These are phyloP conservation scores for Saccharomycopsis fodiens DNA, from an alignment of 805 yeast genomes.

Conservation along the genomic window DNA sequence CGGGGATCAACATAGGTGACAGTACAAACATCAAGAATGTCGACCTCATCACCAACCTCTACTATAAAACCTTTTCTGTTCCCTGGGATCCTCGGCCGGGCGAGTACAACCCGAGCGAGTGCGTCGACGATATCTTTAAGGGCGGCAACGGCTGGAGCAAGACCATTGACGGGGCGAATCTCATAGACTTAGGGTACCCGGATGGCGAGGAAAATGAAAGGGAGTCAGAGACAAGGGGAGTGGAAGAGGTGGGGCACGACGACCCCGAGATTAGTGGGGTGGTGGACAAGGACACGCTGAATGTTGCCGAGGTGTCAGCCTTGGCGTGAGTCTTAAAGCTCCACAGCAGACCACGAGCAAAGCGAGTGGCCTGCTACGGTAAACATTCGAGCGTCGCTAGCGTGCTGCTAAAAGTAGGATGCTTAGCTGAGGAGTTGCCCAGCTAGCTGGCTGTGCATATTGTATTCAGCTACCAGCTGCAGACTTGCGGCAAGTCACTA, in stretches of 20 bases:
- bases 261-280: neutral
- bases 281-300: too few species aligned
- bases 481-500: too few species aligned
- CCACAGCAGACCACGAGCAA: too few species aligned
- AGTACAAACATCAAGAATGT: constrained; percentile 43
- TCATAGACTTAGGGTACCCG: constrained; percentile 30
- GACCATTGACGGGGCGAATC: constrained; percentile 37
- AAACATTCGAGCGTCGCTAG: too few species aligned
- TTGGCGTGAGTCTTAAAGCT: too few species aligned
- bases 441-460: too few species aligned
- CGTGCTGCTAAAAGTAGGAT: too few species aligned
- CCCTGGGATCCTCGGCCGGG: constrained; percentile 54
- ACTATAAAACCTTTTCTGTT: constrained; percentile 47
- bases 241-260: neutral
- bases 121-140: constrained; percentile 66
- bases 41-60: constrained; percentile 30
- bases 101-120: constrained; percentile 59
- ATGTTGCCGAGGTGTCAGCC: neutral
- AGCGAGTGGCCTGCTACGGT: too few species aligned
- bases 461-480: too few species aligned
- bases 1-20: constrained; percentile 29
- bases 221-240: neutral
- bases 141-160: constrained; percentile 65
- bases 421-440: too few species aligned
- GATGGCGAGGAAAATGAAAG: neutral